Conservation (phyloP, 2,329 filamentous ascomycete genomes). For the Furcasterigmium furcatum region DNA sequence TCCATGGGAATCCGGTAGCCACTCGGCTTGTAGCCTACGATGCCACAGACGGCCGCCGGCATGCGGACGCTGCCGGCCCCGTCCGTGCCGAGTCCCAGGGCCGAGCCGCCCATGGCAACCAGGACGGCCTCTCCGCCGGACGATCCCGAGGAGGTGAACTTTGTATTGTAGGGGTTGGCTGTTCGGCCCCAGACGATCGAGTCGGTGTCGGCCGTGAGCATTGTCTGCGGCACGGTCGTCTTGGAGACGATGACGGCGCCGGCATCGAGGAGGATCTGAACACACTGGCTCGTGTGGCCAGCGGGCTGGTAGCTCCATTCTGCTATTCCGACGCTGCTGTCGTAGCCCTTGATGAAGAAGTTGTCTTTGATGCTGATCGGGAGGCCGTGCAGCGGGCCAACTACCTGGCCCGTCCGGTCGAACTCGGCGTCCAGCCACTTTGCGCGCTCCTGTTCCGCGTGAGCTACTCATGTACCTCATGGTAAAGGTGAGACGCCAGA, state of each 20-base stretch:
- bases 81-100: conserved; percentile 61
- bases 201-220: conserved; percentile 67
- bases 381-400: conserved; percentile 64
- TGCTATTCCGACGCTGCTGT: conserved; percentile 59
- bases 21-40: conserved; percentile 1
- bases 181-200: conserved; percentile 65
- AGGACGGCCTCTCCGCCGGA: conserved; percentile 67
- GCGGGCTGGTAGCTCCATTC: conserved; percentile 58
- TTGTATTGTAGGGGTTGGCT: conserved; percentile 57
- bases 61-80: neutral
- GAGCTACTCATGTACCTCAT: no score
- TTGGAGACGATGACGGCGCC: conserved; percentile 56
- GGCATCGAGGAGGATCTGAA: conserved; percentile 34
- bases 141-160: conserved; percentile 59
- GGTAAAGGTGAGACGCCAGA: no score
- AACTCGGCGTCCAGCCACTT: conserved; percentile 46
- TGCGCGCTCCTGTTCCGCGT: no score
- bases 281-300: conserved; percentile 33
- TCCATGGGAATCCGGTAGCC: neutral
- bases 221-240: conserved; percentile 57
- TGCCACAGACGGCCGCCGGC: neutral
- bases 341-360: conserved; percentile 59
- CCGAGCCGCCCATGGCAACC: conserved; percentile 54
- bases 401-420: conserved; percentile 36
- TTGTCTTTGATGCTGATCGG: conserved; percentile 69